Percentiles rank a stretch among this genome's conserved stretches.
Conservation (phyloP, 169 alveolate genomes). For the Perkinsus marinus region DNA sequence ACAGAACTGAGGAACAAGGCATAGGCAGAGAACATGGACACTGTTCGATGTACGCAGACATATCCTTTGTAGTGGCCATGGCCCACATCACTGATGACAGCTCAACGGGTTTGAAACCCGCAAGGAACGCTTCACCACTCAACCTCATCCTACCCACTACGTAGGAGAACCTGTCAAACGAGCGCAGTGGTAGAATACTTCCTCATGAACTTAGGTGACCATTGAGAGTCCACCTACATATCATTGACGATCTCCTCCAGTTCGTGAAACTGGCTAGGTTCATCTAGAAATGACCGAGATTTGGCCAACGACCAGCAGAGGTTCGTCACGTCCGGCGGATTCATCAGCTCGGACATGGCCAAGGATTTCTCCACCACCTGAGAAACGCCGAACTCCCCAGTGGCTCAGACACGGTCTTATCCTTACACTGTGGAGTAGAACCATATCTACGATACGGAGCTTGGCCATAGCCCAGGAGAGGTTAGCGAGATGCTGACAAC, state of each 20-base stretch:
- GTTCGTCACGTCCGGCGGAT: background rate
- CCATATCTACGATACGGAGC: background rate
- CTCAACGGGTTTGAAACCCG: background rate
- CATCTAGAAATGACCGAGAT: background rate
- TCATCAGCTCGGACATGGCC: background rate
- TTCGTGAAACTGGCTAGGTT: background rate
- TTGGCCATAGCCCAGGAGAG: background rate
- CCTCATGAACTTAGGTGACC: background rate
- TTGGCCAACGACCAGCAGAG: background rate
- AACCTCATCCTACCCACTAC: background rate
- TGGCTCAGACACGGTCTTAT: background rate
- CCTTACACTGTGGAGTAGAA: background rate
- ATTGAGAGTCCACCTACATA: background rate
- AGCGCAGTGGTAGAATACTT: background rate
- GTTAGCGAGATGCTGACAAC: background rate
- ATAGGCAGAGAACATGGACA: background rate
- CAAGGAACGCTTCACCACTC: background rate
- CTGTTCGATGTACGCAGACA: background rate
- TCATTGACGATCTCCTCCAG: background rate
- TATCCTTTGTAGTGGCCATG: background rate
- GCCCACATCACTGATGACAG: background rate
- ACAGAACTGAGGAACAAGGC: background rate
- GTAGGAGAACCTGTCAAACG: background rate
- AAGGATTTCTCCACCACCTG: background rate
- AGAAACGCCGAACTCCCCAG: background rate